These are phyloP conservation scores for Amaranthus cruentus DNA, from an alignment of 148 eudicot genomes.

Conservation along the genomic window DNA sequence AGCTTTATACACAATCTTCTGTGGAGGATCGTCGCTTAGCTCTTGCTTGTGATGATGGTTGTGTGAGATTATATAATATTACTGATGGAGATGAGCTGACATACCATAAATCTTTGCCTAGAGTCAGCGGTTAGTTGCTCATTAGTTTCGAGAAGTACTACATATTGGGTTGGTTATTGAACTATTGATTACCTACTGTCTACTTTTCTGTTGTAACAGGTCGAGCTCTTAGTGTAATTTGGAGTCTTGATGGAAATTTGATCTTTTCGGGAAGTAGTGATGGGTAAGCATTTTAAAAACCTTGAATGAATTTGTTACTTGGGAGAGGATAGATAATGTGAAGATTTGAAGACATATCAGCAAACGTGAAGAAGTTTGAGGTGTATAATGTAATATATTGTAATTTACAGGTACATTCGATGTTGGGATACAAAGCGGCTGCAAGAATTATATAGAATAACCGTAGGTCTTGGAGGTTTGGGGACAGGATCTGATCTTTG, in stretches of 20 bases:
- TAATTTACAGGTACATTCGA: slow-evolving; percentile 62
- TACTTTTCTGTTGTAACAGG: slow-evolving; percentile 34
- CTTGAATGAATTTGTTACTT: background rate
- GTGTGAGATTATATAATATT: slow-evolving; percentile 62
- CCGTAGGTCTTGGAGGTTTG: slow-evolving; percentile 83
- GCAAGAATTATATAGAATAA: slow-evolving; percentile 70
- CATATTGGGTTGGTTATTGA: background rate
- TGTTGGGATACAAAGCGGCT: slow-evolving; percentile 68
- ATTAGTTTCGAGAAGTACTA: background rate
- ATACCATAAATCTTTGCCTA: slow-evolving; percentile 60
- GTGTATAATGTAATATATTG: background rate
- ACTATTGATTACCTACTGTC: background rate
- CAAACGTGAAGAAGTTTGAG: background rate
- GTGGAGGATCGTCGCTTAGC: slow-evolving; percentile 43
- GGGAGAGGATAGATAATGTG: background rate
- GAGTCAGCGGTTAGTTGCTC: slow-evolving; percentile 87
- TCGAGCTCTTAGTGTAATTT: slow-evolving; percentile 66
- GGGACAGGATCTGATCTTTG: slow-evolving; percentile 75
- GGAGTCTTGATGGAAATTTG: slow-evolving; percentile 71
- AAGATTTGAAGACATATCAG: background rate
- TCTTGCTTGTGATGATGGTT: slow-evolving; percentile 92
- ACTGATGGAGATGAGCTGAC: slow-evolving; percentile 49
- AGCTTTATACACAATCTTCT: slow-evolving; percentile 36
- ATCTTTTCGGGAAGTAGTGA: slow-evolving; percentile 91
- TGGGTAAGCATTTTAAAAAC: slow-evolving; percentile 45